Percentiles rank a stretch among this genome's conserved stretches.
Conservation (phyloP, 1,139 yeast genomes). For the Zygosaccharomyces sapae region DNA sequence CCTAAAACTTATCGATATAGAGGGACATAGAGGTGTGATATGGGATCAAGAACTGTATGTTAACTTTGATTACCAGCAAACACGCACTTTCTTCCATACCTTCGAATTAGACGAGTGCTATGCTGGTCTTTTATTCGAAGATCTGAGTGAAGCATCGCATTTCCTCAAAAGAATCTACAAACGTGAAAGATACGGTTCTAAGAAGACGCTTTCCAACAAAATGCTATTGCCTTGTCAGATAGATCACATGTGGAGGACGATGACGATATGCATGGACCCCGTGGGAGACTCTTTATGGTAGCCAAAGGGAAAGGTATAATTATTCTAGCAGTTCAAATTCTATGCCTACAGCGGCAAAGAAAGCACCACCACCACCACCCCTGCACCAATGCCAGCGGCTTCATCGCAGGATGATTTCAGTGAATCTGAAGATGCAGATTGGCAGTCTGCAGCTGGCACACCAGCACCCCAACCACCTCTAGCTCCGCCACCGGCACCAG, state of each 20-base stretch:
- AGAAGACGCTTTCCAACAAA: conserved; percentile 81
- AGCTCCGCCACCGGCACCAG: conserved; percentile 35
- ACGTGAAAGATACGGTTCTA: conserved; percentile 78
- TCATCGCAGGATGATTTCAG: conserved; percentile 11
- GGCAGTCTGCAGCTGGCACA: conserved; percentile 12
- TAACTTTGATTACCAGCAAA: conserved; percentile 85
- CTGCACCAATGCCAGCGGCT: conserved; percentile 23
- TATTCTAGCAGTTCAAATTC: conserved; percentile 30
- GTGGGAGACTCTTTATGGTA: conserved; percentile 50
- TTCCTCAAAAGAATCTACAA: conserved; percentile 70
- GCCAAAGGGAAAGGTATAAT: conserved; percentile 35
- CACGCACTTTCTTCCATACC: conserved; percentile 88
- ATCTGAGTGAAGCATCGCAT: conserved; percentile 80
- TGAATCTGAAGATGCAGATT: conserved; percentile 11
- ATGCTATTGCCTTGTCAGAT: conserved; percentile 74
- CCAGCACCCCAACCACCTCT: conserved; percentile 21
- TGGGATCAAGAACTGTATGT: conserved; percentile 97
- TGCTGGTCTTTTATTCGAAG: conserved; percentile 88
- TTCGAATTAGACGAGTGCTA: conserved; percentile 89
- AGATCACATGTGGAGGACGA: conserved; percentile 40
- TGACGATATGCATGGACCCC: conserved; percentile 56
- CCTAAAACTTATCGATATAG: conserved; percentile 78
- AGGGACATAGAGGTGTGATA: conserved; percentile 76
- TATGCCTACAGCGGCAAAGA: conserved; percentile 36
- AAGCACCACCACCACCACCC: conserved; percentile 53